phyloP scores from a whole-genome alignment of 305 asterid genomes.

The Fraxinus greggii region DNA sequence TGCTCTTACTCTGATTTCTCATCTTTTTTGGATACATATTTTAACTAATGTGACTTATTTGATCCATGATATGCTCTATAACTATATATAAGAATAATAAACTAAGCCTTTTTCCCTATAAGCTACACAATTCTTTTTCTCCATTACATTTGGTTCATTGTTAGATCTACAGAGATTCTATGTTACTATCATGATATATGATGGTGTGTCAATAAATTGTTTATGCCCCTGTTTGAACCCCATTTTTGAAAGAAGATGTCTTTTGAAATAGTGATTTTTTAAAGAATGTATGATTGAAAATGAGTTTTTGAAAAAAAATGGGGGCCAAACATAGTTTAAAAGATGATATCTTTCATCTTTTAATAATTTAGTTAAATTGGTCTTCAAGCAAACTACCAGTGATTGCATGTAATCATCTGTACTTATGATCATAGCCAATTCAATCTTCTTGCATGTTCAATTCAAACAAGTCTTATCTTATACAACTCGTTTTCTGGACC shows the following conservation, averaged over 20 bases:
- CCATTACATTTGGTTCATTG: neutral
- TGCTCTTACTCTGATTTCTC: neutral
- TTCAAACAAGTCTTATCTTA: neutral
- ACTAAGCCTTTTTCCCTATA: neutral
- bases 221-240: neutral
- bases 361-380: neutral
- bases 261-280: neutral
- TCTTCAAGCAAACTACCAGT: neutral
- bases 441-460: neutral
- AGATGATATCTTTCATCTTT: neutral
- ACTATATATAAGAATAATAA: neutral
- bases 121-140: neutral
- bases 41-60: neutral
- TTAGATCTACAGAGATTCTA: neutral
- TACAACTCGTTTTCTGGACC: neutral
- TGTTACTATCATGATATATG: neutral
- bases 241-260: too few species aligned
- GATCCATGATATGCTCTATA: neutral
- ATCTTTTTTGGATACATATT: conserved; percentile 8
- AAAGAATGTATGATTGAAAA: neutral
- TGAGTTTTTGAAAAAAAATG: neutral
- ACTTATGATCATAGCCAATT: neutral
- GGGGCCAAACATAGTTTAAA: neutral
- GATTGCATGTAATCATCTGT: neutral
- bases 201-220: neutral